Evolutionary conservation across 306 rosid genomes (phyloP), one percentile per base, ranked within the genome.

Genomic region (Comarum palustre): DNA sequence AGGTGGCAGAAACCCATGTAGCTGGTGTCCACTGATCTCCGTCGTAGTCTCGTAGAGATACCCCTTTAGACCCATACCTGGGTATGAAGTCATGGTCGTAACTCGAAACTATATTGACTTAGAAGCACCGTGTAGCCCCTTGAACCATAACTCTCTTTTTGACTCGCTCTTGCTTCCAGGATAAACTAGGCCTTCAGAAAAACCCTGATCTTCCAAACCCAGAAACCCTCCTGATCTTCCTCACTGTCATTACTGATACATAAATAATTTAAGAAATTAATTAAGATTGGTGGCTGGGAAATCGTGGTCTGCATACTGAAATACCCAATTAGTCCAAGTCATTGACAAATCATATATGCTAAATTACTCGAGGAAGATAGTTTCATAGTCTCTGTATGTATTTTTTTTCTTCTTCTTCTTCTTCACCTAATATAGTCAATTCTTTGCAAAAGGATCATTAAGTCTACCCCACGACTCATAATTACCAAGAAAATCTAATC

Each of bases 91-190:
- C 87, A 88, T 57, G 82, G 82, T 85, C 87, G 81, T 82, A 88
- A 88, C 90, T n/a, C 87, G 89, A n/a, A n/a, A n/a, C n/a, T n/a
- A n/a, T 84, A 7, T 88, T 87, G 89, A 88, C 92, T 84, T 58
- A 68, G 55, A 69, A 73, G 77, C 88, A 77, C 73, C 67, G 29
- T 52, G 73, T 60, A 73, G 75, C 69, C 78, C 80, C 80, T 73
- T 80, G 47, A 12, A 45, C 82, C 78, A 50, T 82, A 82, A 83
- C 83, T 64, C 78, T 17, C 19, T 67, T 74, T 89, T 85, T 85
- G 84, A 85, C 90, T 74, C 55, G 25, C 69, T 27, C 72, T 68
- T n/a, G n/a, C 55, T 72, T 74, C 63, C 57, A 69, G 73, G 22
- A 31, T n/a, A 45, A 62, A 36, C 5, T n/a, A 63, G 16, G 24